phyloP scores from a whole-genome alignment of 169 alveolate species.

The Babesia caballi region DNA sequence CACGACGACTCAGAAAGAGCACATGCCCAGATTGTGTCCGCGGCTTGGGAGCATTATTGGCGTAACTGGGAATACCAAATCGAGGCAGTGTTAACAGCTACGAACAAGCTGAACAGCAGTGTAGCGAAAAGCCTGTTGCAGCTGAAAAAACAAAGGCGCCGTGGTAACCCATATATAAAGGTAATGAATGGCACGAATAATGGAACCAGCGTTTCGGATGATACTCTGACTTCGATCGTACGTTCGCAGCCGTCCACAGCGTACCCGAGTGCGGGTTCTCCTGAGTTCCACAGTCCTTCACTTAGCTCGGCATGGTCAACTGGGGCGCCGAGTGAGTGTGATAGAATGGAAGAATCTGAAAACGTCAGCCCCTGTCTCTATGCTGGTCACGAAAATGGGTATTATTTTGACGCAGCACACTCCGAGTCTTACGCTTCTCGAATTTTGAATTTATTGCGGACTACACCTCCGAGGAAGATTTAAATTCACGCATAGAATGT shows the following conservation, averaged over 20 bases:
- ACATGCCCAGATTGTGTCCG: conserved; percentile 68
- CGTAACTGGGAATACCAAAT: conserved; percentile 62
- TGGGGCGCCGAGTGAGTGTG: background rate
- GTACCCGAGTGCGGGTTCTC: background rate
- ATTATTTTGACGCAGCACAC: background rate
- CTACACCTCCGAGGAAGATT: background rate
- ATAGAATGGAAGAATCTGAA: background rate
- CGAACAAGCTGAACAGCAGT: background rate
- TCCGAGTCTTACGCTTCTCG: background rate
- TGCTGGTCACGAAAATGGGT: background rate
- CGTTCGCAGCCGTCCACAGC: background rate
- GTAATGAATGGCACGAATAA: background rate
- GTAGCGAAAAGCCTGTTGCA: background rate
- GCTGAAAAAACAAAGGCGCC: background rate
- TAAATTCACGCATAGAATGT: background rate
- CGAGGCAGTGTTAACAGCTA: conserved; percentile 34
- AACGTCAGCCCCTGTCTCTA: background rate
- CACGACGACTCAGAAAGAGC: conserved; percentile 60
- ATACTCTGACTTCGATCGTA: background rate
- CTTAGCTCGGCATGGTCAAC: background rate
- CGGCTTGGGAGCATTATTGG: conserved; percentile 71
- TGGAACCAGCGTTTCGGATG: background rate
- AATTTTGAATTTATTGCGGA: background rate
- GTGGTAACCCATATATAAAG: background rate
- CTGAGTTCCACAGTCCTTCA: background rate